Percentiles rank a stretch among this genome's conserved stretches.
Conservation (phyloP, 1,284 basidiomycete genomes). For the Laetiporus sulphureus region DNA sequence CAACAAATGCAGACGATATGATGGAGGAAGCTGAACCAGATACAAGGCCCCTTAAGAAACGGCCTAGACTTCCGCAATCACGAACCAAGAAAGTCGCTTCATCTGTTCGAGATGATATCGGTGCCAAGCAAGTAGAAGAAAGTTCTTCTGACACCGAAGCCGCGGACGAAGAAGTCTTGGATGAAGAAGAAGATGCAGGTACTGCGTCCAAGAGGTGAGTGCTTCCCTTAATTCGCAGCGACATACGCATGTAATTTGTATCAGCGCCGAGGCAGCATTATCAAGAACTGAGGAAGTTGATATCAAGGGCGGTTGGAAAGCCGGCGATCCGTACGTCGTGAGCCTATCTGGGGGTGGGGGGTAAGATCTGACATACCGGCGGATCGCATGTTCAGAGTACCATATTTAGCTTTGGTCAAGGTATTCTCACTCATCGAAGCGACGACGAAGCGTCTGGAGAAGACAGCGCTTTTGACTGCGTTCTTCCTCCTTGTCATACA, state of each 20-base stretch:
- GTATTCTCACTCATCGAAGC: slow-evolving; percentile 89
- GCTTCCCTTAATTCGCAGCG: neutral
- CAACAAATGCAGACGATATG: neutral
- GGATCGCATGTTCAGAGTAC: slow-evolving; percentile 52
- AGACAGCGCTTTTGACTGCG: slow-evolving; percentile 82
- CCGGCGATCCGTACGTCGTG: slow-evolving; percentile 69
- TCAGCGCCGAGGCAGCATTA: slow-evolving; percentile 69
- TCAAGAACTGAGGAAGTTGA: slow-evolving; percentile 67
- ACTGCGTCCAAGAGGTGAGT: slow-evolving; percentile 59
- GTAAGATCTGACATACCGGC: slow-evolving; percentile 3
- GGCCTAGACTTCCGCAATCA: neutral
- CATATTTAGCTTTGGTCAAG: slow-evolving; percentile 88
- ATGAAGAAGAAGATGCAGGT: slow-evolving; percentile 51
- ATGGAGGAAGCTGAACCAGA: no score
- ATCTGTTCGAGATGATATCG: neutral
- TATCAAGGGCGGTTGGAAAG: slow-evolving; percentile 82
- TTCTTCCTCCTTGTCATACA: slow-evolving; percentile 89
- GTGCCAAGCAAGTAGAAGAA: slow-evolving; percentile 13
- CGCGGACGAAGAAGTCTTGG: slow-evolving; percentile 39
- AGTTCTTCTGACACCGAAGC: slow-evolving; percentile 16
- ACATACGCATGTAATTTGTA: neutral
- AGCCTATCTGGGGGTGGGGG: neutral
- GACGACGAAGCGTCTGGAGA: slow-evolving; percentile 95
- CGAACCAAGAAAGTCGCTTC: neutral
- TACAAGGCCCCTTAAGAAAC: neutral